phyloP scores from a whole-genome alignment of 768 basidiomycete species.

The Collybia sp. region DNA sequence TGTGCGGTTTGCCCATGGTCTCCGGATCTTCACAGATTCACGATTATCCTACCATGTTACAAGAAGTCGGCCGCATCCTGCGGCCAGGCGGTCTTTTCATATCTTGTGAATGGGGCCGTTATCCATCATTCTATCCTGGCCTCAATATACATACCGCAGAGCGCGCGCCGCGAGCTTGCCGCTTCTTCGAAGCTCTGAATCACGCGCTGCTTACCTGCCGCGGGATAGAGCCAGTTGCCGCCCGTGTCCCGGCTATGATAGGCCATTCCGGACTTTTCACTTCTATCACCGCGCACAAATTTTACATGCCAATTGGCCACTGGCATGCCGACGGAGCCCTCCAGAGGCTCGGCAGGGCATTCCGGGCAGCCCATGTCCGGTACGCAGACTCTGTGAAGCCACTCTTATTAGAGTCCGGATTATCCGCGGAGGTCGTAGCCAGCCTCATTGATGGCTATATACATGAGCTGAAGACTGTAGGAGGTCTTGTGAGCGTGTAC shows the following conservation, averaged over 20 bases:
- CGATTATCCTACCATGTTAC: conserved; percentile 47
- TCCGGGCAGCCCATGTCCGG: conserved; percentile 30
- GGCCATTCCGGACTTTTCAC: conserved; percentile 32
- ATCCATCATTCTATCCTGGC: conserved; percentile 32
- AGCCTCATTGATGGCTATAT: conserved; percentile 35
- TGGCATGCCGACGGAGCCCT: conserved; percentile 37
- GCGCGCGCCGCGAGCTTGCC: conserved; percentile 33
- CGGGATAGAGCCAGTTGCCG: conserved; percentile 33
- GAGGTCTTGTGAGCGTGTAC: conserved; percentile 45
- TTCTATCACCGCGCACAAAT: conserved; percentile 25
- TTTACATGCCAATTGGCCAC: conserved; percentile 51
- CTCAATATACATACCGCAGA: conserved; percentile 18
- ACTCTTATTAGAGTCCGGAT: conserved; percentile 37
- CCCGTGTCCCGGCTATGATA: conserved; percentile 33
- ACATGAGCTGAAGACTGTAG: conserved; percentile 39
- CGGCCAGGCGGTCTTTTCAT: conserved; percentile 69
- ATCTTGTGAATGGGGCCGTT: conserved; percentile 55
- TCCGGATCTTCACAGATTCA: conserved; percentile 36
- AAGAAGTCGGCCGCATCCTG: conserved; percentile 60
- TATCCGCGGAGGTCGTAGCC: conserved; percentile 29
- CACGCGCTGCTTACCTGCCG: conserved; percentile 23
- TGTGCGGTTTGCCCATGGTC: neutral
- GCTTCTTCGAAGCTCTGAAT: conserved; percentile 34
- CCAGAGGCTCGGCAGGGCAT: conserved; percentile 34
- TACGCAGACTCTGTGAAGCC: conserved; percentile 47